Evolutionary conservation across 768 basidiomycete species (phyloP), one percentile per base, ranked within the genome.

Genomic region (Leccinum disarticulatum): DNA sequence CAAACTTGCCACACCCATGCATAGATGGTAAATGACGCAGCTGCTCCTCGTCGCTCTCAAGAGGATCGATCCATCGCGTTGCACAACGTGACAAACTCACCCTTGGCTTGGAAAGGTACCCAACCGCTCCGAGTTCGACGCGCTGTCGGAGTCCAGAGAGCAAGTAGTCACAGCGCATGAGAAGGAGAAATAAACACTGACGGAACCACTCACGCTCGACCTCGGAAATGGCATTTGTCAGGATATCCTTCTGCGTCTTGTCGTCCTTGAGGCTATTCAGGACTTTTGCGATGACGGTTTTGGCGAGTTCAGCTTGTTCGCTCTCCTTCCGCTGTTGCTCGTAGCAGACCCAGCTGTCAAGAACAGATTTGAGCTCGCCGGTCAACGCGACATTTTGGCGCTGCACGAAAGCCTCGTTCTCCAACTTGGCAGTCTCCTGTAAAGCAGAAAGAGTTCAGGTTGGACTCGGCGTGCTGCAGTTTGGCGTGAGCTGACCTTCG

Each of bases 341-440:
- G 77, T 87, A 95, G 73, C 97, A 90, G 58, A 95, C 96, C 95
- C 95, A 97, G 74, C 91, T 92, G 81, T 98, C 97, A 58, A 99
- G 86, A 43, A 98, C 95, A 31, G 88, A 68, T 79, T 98, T 98
- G 71, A 98, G 79, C 79, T 99, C 97, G 48, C 90, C 64, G 31
- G 95, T 87, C 70, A 98, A 79, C 47, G 85, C 87, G 60, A 88
- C 86, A 76, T 93, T 90, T 80, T 99, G 97, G 68, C 86, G 84
- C 72, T 93, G 91, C 50, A 90, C 87, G 68, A 98, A 99, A 59
- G 90, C 87, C 68, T 91, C 87, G 60, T 87, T 81, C 78, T 99
- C 97, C 68, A 97, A 81, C 68, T 86, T 78, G 53, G 95, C 95
- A 62, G 95, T 98, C 73, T 98, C 94, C 91, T 95, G 67, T 22